Percentiles rank a stretch among this genome's conserved stretches.
These are phyloP conservation scores for Yarrowia hollandica DNA, from an alignment of 805 yeast genomes.

Conservation along the genomic window DNA sequence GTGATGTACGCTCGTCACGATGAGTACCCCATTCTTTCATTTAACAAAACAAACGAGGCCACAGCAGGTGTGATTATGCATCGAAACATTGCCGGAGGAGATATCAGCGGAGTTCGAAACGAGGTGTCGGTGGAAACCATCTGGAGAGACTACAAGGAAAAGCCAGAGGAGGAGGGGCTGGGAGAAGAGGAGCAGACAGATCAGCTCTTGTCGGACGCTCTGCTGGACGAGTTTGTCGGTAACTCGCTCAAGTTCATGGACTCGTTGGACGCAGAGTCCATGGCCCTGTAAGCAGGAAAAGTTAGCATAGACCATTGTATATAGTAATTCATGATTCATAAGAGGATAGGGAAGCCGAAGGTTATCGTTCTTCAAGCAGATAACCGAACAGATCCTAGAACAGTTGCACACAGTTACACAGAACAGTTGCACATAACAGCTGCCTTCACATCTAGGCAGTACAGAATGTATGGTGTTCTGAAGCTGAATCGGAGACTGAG, in stretches of 20 bases:
- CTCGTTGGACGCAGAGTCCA: not conserved
- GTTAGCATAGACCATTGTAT: not conserved
- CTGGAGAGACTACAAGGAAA: not conserved
- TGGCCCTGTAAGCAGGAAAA: not conserved
- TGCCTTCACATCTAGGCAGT: too few relatives aligned
- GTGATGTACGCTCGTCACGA: not conserved
- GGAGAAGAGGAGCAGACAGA: not conserved
- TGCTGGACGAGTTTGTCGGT: not conserved
- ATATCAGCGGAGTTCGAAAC: not conserved
- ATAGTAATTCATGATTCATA: not conserved
- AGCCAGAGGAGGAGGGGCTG: not conserved
- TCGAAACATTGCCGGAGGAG: not conserved
- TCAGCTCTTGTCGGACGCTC: not conserved
- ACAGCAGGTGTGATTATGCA: not conserved
- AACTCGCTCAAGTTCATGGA: conserved; percentile 18
- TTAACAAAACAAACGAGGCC: not conserved
- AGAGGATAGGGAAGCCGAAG: too few relatives aligned
- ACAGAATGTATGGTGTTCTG: too few relatives aligned
- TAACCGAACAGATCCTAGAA: too few relatives aligned
- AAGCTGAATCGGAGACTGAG: too few relatives aligned
- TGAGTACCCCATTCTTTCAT: not conserved
- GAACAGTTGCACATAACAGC: too few relatives aligned
- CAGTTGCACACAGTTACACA: too few relatives aligned
- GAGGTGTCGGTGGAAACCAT: not conserved
- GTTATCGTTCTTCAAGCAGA: too few relatives aligned